Conservation (phyloP, 441 rosid species). For the Erodium trifolium region DNA sequence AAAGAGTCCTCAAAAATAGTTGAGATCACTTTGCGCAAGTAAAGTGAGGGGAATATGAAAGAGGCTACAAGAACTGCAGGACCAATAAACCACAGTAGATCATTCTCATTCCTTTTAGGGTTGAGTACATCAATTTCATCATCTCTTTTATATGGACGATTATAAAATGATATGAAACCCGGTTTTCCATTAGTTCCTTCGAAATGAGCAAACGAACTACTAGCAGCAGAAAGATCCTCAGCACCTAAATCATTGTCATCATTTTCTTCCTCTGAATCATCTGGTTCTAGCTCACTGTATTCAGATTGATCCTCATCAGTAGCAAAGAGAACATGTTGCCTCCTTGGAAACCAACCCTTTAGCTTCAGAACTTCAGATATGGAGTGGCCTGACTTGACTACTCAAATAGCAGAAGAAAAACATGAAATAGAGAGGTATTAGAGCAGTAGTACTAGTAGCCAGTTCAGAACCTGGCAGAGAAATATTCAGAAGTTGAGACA, state of each 20-base stretch:
- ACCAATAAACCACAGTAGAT: constrained; percentile 70
- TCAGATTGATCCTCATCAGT: constrained; percentile 38
- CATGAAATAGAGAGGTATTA: constrained; percentile 18
- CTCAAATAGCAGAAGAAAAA: constrained; percentile 23
- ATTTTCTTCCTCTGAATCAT: constrained; percentile 30
- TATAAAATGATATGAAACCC: constrained; percentile 75
- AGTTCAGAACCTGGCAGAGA: background rate
- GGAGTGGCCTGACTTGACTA: constrained; percentile 27
- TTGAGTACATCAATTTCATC: constrained; percentile 22
- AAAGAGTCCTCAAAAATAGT: constrained; percentile 83
- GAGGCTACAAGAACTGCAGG: constrained; percentile 89
- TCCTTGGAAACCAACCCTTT: constrained; percentile 26
- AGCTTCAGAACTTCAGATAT: constrained; percentile 26
- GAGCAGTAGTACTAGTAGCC: background rate
- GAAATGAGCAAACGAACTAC: constrained; percentile 28
- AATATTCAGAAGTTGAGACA: constrained; percentile 1
- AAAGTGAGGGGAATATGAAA: constrained; percentile 79
- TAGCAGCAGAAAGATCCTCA: constrained; percentile 32
- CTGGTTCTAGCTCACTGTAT: constrained; percentile 29
- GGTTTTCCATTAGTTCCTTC: constrained; percentile 61
- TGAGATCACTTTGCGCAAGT: constrained; percentile 64
- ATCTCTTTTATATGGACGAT: constrained; percentile 40
- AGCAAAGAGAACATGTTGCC: constrained; percentile 31
- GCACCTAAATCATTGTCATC: constrained; percentile 16
- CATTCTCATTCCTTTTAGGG: constrained; percentile 37